phyloP scores from a whole-genome alignment of 805 yeast genomes.

The Lipomyces orientalis region DNA sequence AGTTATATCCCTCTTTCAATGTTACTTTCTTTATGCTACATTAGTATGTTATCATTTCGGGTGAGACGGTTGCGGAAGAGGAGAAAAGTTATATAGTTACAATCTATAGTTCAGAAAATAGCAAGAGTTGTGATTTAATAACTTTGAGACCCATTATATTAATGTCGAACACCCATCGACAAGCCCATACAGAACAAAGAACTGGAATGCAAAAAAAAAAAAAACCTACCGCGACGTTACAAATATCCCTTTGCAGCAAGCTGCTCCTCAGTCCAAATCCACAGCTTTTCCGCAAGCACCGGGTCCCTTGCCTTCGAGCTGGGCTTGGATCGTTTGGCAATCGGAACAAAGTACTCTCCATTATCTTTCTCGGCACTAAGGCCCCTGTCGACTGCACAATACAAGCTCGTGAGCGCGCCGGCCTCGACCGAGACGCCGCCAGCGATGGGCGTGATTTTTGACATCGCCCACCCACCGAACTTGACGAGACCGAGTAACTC shows the following conservation, averaged over 20 bases:
- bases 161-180: neutral
- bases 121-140: neutral
- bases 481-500: slow-evolving; percentile 19
- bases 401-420: slow-evolving; percentile 30
- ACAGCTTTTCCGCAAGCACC: slow-evolving; percentile 21
- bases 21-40: slow-evolving; percentile 6
- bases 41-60: slow-evolving; percentile 1
- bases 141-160: neutral
- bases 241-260: slow-evolving; percentile 23
- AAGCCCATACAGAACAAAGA: neutral
- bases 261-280: slow-evolving; percentile 31
- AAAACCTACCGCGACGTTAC: neutral
- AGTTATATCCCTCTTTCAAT: slow-evolving; percentile 1
- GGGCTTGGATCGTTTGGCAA: slow-evolving; percentile 20
- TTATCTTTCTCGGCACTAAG: slow-evolving; percentile 24
- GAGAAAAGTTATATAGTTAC: slow-evolving; percentile 3
- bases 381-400: slow-evolving; percentile 23
- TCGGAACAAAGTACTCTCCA: slow-evolving; percentile 28
- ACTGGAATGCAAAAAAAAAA: neutral
- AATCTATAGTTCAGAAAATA: neutral
- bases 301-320: slow-evolving; percentile 13
- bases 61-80: neutral
- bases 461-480: neutral
- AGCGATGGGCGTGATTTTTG: neutral
- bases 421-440: slow-evolving; percentile 28